These are phyloP conservation scores for Galerina marginata DNA, from an alignment of 768 basidiomycete genomes.

Conservation along the genomic window DNA sequence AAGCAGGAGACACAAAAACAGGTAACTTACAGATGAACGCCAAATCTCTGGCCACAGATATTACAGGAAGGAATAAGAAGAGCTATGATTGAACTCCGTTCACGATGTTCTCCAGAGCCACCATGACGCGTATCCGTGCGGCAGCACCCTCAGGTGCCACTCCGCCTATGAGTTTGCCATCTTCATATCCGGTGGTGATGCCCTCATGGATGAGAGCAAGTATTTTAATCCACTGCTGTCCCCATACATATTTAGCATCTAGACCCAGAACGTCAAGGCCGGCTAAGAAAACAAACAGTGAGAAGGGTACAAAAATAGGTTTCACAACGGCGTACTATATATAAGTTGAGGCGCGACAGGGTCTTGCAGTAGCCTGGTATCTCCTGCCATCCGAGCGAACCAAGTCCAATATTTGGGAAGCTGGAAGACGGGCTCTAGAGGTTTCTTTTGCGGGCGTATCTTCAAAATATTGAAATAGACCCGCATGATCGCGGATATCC, in stretches of 20 bases:
- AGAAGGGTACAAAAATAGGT: conserved; percentile 5
- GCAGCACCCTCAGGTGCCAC: conserved; percentile 63
- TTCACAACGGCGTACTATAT: conserved; percentile 54
- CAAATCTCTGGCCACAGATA: neutral
- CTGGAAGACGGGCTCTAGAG: conserved; percentile 61
- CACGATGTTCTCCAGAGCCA: conserved; percentile 72
- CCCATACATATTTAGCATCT: conserved; percentile 68
- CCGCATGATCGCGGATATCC: conserved; percentile 81
- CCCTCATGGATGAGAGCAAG: conserved; percentile 70
- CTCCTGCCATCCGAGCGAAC: conserved; percentile 65
- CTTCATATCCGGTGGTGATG: conserved; percentile 57
- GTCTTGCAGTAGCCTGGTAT: conserved; percentile 56
- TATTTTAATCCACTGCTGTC: conserved; percentile 80
- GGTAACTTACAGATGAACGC: neutral
- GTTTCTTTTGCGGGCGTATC: conserved; percentile 42
- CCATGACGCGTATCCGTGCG: conserved; percentile 64
- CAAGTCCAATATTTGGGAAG: conserved; percentile 73
- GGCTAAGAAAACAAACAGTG: conserved; percentile 42
- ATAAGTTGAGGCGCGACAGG: conserved; percentile 69
- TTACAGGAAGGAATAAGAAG: neutral
- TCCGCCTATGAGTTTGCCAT: conserved; percentile 60
- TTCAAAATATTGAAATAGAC: conserved; percentile 83
- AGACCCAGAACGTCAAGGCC: conserved; percentile 74
- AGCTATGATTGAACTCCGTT: conserved; percentile 13
- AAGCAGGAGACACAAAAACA: neutral